Evolutionary conservation across 805 yeast genomes (phyloP), one percentile per base, ranked within the genome.

Genomic region (Candida corydali): DNA sequence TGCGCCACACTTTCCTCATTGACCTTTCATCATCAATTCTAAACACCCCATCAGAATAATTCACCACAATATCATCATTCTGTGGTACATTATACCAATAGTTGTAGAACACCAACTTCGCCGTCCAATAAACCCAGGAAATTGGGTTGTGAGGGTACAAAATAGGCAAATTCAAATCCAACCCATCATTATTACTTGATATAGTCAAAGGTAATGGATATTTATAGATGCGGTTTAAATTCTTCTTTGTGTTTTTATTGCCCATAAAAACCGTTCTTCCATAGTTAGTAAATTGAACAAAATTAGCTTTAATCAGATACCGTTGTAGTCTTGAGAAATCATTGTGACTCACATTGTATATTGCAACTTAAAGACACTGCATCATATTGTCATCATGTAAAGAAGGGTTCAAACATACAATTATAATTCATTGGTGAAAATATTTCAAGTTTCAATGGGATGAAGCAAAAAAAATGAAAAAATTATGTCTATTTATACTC

Each of bases 281-380:
- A 15, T 32, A 11, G 24, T 32, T 32, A 29, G 41, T 16, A 23
- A n/a, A 9, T 23, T 15, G 12, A 15, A 27, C 16, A 18, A 22
- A 27, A 22, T 27, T 23, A 5, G 8, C n/a, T 24, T 28, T 14
- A 17, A 30, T 83, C 95, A 86, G 95, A 86, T 86, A 86, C 95
- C 95, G 95, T 86, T 86, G 94, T 86, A 86, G 95, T 86, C 95
- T 76, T 76, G 79, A 75, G 80, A 74, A 78, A 77, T 76, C 80
- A 64, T 24, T 74, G 82, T 73, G 80, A 30, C 84, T 72, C 76
- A 77, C 86, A 79, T 27, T 32, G 60, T 51, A 34, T 49, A 32
- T 34, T 36, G 41, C 40, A 44, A 39, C 57, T 52, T 54, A 46
- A 52, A 55, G 57, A 41, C 49, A 49, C 54, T 34, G 30, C 15